phyloP scores from a whole-genome alignment of 2,329 filamentous ascomycete genomes.

The Chaetomiaceae sp. region DNA sequence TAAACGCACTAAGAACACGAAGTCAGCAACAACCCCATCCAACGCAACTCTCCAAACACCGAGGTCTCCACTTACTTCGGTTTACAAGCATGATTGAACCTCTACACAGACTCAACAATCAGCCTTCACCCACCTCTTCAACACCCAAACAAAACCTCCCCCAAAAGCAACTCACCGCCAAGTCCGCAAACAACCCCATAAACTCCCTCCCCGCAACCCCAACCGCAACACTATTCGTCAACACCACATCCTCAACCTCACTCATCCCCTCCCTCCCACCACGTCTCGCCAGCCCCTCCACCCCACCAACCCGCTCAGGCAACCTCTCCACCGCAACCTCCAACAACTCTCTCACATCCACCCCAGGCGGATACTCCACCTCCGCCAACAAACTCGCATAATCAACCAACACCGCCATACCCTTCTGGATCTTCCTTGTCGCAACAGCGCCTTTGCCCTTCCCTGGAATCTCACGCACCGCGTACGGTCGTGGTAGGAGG shows the following conservation, averaged over 20 bases:
- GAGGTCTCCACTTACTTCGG: slow-evolving; percentile 21
- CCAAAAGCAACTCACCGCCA: slow-evolving; percentile 22
- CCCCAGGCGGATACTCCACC: slow-evolving; percentile 29
- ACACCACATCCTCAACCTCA: slow-evolving; percentile 33
- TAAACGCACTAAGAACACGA: slow-evolving; percentile 18
- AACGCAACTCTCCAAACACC: neutral
- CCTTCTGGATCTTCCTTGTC: slow-evolving; percentile 27
- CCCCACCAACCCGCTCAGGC: slow-evolving; percentile 23
- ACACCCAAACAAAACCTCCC: neutral
- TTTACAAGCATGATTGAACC: slow-evolving; percentile 29
- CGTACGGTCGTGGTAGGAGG: slow-evolving; percentile 21
- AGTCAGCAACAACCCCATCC: neutral
- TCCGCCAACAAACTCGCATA: slow-evolving; percentile 30
- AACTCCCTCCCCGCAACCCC: slow-evolving; percentile 22
- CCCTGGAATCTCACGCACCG: slow-evolving; percentile 28
- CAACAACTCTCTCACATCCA: slow-evolving; percentile 31
- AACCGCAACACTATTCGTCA: slow-evolving; percentile 33
- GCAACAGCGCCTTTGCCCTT: slow-evolving; percentile 33
- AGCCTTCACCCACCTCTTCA: neutral
- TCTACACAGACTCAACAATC: slow-evolving; percentile 12
- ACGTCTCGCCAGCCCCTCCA: slow-evolving; percentile 28
- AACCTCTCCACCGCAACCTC: slow-evolving; percentile 29
- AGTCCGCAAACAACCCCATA: slow-evolving; percentile 24
- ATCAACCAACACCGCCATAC: slow-evolving; percentile 31
- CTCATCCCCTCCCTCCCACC: slow-evolving; percentile 18